phyloP scores from a whole-genome alignment of 2,329 filamentous ascomycete genomes.

The Penicillium aurantiogriseum region DNA sequence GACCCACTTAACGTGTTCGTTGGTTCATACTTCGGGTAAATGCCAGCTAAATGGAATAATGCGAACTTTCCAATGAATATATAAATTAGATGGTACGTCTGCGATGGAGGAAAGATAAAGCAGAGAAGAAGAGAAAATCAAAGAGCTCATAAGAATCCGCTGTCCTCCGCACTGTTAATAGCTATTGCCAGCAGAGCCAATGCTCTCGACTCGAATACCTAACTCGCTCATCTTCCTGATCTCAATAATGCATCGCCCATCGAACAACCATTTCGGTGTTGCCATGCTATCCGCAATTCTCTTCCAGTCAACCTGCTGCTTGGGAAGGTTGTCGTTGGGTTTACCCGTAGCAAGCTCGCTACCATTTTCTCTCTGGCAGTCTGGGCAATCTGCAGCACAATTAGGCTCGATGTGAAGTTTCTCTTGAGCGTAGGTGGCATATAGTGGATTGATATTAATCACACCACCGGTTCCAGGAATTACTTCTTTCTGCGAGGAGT shows the following conservation, averaged over 20 bases:
- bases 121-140: not conserved
- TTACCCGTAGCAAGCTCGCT: not conserved
- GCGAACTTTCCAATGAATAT: not conserved
- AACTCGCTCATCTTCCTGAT: conserved; percentile 14
- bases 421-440: not conserved
- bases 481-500: not conserved
- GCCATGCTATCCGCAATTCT: conserved; percentile 10
- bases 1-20: too few relatives aligned
- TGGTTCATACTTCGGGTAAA: not conserved
- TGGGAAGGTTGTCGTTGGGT: not conserved
- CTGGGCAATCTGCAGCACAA: conserved; percentile 17
- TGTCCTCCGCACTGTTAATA: not conserved
- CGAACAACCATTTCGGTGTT: conserved; percentile 19
- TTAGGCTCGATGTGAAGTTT: conserved; percentile 9
- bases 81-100: not conserved
- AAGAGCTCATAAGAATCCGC: not conserved
- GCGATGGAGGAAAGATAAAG: not conserved
- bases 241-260: conserved; percentile 18
- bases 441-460: not conserved
- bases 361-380: conserved; percentile 13
- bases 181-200: conserved; percentile 12
- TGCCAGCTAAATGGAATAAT: not conserved
- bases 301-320: conserved; percentile 17
- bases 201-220: conserved; percentile 18
- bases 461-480: not conserved